A percentile compares a stretch with the other conserved stretches of the same genome.
phyloP scores from a whole-genome alignment of 2,329 filamentous ascomycete genomes.

The Colletotrichum liaoningense region DNA sequence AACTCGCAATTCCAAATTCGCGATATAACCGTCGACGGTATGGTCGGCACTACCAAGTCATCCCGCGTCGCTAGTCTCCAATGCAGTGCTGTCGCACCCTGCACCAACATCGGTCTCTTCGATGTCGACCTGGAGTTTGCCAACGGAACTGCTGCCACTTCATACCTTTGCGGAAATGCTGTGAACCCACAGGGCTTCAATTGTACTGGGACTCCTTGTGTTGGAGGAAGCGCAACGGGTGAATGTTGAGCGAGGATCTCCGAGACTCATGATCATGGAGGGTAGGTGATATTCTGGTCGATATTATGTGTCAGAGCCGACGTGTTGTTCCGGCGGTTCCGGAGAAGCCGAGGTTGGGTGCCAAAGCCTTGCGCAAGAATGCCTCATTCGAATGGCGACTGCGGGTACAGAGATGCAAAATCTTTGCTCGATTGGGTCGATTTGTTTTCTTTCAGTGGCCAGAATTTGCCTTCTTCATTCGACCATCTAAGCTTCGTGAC shows the following conservation, averaged over 20 bases:
- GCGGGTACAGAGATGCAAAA: too few relatives aligned
- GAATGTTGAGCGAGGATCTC: not conserved
- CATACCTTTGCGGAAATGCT: slow-evolving; percentile 10
- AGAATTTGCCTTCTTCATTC: not conserved
- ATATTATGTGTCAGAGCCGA: not conserved
- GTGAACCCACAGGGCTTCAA: slow-evolving; percentile 14
- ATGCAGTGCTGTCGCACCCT: slow-evolving; percentile 21
- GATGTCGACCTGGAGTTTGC: slow-evolving; percentile 13
- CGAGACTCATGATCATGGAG: too few relatives aligned
- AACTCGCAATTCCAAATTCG: slow-evolving; percentile 46
- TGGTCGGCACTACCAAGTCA: slow-evolving; percentile 21
- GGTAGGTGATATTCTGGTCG: too few relatives aligned
- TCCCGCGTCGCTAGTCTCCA: slow-evolving; percentile 15
- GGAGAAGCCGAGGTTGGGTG: not conserved
- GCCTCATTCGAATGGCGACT: not conserved
- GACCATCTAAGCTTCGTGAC: not conserved
- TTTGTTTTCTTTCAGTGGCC: not conserved
- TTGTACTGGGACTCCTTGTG: slow-evolving; percentile 8
- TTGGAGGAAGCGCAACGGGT: not conserved
- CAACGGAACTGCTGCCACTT: slow-evolving; percentile 2
- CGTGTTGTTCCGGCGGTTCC: not conserved
- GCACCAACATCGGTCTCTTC: slow-evolving; percentile 18
- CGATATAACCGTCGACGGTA: slow-evolving; percentile 38
- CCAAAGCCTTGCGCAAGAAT: not conserved
- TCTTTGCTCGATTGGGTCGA: not conserved